Evolutionary conservation across 495 filamentous ascomycete species (phyloP), one percentile per base, ranked within the genome.

Genomic region (Glutinoglossum americanum): DNA sequence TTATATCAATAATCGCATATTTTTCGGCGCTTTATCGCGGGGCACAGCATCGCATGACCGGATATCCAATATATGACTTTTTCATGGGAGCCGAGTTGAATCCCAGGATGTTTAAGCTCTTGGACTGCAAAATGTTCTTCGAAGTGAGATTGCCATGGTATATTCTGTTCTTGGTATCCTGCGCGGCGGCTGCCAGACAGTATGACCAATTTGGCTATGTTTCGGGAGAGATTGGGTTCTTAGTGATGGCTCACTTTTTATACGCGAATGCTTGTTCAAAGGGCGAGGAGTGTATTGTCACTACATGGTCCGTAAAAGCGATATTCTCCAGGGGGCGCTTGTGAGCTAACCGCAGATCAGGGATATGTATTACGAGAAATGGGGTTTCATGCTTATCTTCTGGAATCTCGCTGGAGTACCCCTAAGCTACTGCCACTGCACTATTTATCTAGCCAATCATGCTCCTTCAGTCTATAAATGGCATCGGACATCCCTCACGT

Each of bases 311-410:
- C 63, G 73, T 63, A 44, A n/a, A 45, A 13, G n/a, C 44, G 10
- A 7, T 9, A 4, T 28, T 35, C 11, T n/a, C 10, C 5, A n/a
- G 11, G 13, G 19, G 41, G 23, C 13, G 32, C 13, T 33, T 1
- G 32, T 56, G 32, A 39, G 17, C 54, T 45, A 17, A 56, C 26
- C n/a, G 54, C 33, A 17, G 21, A 13, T 9, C 44, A 80, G 78
- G 78, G 92, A 98, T 69, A 96, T 98, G 87, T 95, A 94, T 76
- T 89, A 90, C 66, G 92, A 98, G 75, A 98, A 98, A 75, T 95
- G 89, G 87, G 92, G 92, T 63, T 98, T 97, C 74, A 95, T 98
- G 90, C 77, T 98, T 57, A 95, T 95, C 70, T 98, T 98, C 79
- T 98, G 92, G 92, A 98, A 98, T 71, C 73, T 98, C 66, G 88